Evolutionary conservation across 2,329 filamentous ascomycete species (phyloP).

Genomic region (Pseudodiploospora longispora): DNA sequence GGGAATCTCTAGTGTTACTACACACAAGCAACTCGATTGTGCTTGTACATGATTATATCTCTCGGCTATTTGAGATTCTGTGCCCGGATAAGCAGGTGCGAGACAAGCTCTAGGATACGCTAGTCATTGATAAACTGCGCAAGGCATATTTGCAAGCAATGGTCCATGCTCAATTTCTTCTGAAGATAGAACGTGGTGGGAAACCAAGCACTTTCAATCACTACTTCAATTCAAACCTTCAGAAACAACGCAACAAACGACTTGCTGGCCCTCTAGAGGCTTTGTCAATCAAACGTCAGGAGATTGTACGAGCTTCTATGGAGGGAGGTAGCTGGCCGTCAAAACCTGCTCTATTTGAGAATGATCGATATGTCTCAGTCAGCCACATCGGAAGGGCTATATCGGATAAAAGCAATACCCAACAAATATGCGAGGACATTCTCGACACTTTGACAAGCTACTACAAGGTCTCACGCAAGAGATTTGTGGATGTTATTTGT

Average conservation of each 20-base stretch:
- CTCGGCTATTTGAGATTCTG: conserved; percentile 28
- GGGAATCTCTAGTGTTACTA: conserved; percentile 36
- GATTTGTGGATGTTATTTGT: conserved; percentile 56
- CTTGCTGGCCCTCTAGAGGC: no score
- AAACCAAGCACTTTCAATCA: conserved; percentile 43
- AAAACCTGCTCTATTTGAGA: no score
- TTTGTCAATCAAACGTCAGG: no score
- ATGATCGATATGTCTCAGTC: no score
- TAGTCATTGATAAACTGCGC: conserved; percentile 39
- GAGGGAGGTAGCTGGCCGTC: no score
- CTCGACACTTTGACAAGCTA: conserved; percentile 54
- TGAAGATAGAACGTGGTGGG: conserved; percentile 40
- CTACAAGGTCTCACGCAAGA: conserved; percentile 52
- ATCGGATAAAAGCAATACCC: no score
- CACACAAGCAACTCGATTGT: conserved; percentile 45
- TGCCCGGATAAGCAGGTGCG: conserved; percentile 37
- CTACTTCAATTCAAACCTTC: conserved; percentile 32
- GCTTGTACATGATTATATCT: conserved; percentile 46
- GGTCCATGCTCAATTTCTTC: conserved; percentile 40
- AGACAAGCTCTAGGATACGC: conserved; percentile 27
- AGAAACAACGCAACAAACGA: no score
- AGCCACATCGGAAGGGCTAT: no score
- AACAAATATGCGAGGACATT: conserved; percentile 33
- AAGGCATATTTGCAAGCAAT: conserved; percentile 39
- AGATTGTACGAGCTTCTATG: no score